Conservation (phyloP, 805 yeast species). For the Suhomyces sp. region DNA sequence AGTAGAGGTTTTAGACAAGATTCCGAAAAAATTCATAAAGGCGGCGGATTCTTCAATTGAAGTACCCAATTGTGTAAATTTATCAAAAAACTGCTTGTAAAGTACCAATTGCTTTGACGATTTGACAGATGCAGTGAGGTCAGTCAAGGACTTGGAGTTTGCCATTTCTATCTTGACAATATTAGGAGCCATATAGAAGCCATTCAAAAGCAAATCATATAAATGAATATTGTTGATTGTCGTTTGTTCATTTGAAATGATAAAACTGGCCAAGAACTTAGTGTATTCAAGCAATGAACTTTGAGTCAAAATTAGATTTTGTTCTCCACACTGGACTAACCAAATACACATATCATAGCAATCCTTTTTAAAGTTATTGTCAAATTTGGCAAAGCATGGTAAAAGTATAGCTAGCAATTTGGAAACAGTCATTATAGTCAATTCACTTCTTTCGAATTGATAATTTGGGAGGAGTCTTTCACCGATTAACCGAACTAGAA, state of each 20-base stretch:
- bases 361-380: constrained; percentile 34
- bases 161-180: constrained; percentile 19
- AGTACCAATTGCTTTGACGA: constrained; percentile 27
- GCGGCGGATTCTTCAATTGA: constrained; percentile 38
- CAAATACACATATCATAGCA: constrained; percentile 48
- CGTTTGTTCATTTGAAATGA: constrained; percentile 23
- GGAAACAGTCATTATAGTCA: constrained; percentile 32
- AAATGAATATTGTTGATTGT: constrained; percentile 18
- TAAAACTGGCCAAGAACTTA: constrained; percentile 27
- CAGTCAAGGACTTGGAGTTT: constrained; percentile 19
- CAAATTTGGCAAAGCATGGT: constrained; percentile 23
- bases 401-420: constrained; percentile 23
- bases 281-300: constrained; percentile 28
- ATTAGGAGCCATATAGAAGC: constrained; percentile 13
- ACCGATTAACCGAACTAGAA: constrained; percentile 28
- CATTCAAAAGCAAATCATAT: constrained; percentile 7
- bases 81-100: background rate
- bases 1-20: constrained; percentile 27
- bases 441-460: constrained; percentile 38
- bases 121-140: constrained; percentile 25
- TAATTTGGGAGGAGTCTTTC: constrained; percentile 26
- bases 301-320: constrained; percentile 39
- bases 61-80: background rate
- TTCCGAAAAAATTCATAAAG: constrained; percentile 33
- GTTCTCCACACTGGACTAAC: constrained; percentile 39